Conservation (phyloP, 345 rosid genomes). For the Linum tenue region DNA sequence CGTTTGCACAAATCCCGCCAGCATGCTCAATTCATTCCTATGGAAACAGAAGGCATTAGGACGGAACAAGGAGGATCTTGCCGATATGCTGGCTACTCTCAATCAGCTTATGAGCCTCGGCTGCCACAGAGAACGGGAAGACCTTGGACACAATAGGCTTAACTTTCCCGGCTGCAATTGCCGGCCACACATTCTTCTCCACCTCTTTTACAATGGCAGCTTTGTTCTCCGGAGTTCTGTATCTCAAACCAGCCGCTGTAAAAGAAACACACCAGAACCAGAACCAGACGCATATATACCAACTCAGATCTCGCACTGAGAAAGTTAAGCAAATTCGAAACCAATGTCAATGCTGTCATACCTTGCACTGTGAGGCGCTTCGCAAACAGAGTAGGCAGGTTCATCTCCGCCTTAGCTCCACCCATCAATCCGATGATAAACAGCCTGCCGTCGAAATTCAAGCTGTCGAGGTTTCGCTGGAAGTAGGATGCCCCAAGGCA, state of each 20-base stretch:
- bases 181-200: constrained; percentile 80
- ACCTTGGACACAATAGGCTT: constrained; percentile 54
- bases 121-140: constrained; percentile 49
- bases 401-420: constrained; percentile 54
- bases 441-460: constrained; percentile 76
- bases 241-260: constrained; percentile 71
- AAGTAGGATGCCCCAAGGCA: constrained; percentile 74
- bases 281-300: too few species aligned
- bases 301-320: not conserved
- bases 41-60: not conserved
- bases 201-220: constrained; percentile 62
- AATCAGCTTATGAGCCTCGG: constrained; percentile 63
- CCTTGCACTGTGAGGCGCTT: constrained; percentile 90
- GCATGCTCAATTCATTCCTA: too few species aligned
- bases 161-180: constrained; percentile 55
- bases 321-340: not conserved
- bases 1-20: too few species aligned
- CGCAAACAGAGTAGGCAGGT: constrained; percentile 44
- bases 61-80: constrained; percentile 62
- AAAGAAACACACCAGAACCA: not conserved
- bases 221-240: constrained; percentile 60
- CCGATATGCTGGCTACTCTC: constrained; percentile 76
- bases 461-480: constrained; percentile 67
- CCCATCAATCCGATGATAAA: constrained; percentile 65
- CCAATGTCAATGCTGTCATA: constrained; percentile 13